phyloP scores from a whole-genome alignment of 2,329 filamentous ascomycete species.

The Aureobasidium melanogenum region DNA sequence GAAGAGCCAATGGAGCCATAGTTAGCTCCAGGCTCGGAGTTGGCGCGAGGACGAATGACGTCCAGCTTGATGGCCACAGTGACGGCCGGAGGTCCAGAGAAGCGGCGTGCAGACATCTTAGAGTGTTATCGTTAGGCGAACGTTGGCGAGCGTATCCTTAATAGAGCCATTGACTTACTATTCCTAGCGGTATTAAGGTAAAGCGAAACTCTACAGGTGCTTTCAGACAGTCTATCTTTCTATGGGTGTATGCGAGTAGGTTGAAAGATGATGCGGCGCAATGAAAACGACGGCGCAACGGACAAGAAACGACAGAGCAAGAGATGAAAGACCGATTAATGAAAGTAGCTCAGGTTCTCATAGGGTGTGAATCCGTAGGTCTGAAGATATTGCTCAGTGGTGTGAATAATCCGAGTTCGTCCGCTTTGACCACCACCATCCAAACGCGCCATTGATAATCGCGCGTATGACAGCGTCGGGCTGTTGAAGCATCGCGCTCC shows the following conservation, averaged over 20 bases:
- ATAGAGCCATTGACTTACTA: not conserved
- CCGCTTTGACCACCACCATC: not conserved
- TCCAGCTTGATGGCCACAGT: not conserved
- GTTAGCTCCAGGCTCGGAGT: not conserved
- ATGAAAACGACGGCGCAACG: not conserved
- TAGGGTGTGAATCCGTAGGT: not conserved
- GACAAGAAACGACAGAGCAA: not conserved
- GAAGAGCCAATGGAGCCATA: not conserved
- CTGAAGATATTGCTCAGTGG: not conserved
- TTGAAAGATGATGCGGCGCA: not conserved
- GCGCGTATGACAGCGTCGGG: not conserved
- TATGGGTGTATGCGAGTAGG: not conserved
- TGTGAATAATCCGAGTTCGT: not conserved
- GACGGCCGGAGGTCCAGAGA: not conserved
- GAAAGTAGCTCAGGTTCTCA: not conserved
- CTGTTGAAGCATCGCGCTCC: not conserved
- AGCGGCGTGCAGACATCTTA: conserved; percentile 3
- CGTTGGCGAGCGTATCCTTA: not conserved
- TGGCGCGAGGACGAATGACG: not conserved
- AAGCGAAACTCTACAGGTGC: not conserved
- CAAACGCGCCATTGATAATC: not conserved
- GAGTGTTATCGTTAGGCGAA: not conserved
- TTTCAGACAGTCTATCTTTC: not conserved
- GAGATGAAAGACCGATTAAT: not conserved
- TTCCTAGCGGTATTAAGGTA: not conserved